Conservation (phyloP, 2,329 filamentous ascomycete genomes). For the Microdochium paspali region DNA sequence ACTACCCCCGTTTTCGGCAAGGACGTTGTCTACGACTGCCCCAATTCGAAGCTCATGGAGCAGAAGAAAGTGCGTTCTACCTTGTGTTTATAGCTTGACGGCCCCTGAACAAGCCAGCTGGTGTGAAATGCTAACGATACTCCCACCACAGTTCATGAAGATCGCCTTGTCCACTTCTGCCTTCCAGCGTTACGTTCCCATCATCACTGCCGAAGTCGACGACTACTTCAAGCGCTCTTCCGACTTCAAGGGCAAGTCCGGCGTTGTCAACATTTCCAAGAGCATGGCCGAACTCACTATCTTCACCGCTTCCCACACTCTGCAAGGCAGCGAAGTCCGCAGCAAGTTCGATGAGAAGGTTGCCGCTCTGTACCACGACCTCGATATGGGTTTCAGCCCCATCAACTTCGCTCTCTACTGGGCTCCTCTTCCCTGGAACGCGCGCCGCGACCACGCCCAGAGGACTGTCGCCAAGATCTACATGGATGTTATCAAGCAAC, state of each 20-base stretch:
- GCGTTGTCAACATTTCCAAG: slow-evolving; percentile 62
- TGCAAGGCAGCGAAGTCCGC: slow-evolving; percentile 78
- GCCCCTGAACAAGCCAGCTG: neutral
- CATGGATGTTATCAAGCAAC: slow-evolving; percentile 69
- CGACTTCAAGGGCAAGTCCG: slow-evolving; percentile 57
- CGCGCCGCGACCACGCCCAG: slow-evolving; percentile 70
- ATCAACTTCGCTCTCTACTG: slow-evolving; percentile 88
- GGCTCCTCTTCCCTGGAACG: slow-evolving; percentile 83
- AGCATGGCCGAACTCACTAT: slow-evolving; percentile 82
- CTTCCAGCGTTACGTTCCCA: slow-evolving; percentile 65
- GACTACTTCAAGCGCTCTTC: slow-evolving; percentile 62
- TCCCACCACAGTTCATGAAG: slow-evolving; percentile 59
- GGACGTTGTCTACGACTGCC: slow-evolving; percentile 85
- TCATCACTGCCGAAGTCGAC: slow-evolving; percentile 67
- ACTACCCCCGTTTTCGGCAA: slow-evolving; percentile 67
- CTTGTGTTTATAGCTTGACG: neutral
- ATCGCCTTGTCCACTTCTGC: slow-evolving; percentile 67
- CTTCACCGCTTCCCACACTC: slow-evolving; percentile 77
- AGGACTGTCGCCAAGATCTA: slow-evolving; percentile 74
- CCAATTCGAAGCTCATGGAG: slow-evolving; percentile 88
- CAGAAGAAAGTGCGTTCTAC: slow-evolving; percentile 68
- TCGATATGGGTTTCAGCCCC: slow-evolving; percentile 82
- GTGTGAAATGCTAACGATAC: neutral
- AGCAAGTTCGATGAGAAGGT: slow-evolving; percentile 72
- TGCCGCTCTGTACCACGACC: slow-evolving; percentile 75